Evolutionary conservation across 2,329 filamentous ascomycete genomes (phyloP), one percentile per base, ranked within the genome.

Genomic region (Trichoderma sp.): DNA sequence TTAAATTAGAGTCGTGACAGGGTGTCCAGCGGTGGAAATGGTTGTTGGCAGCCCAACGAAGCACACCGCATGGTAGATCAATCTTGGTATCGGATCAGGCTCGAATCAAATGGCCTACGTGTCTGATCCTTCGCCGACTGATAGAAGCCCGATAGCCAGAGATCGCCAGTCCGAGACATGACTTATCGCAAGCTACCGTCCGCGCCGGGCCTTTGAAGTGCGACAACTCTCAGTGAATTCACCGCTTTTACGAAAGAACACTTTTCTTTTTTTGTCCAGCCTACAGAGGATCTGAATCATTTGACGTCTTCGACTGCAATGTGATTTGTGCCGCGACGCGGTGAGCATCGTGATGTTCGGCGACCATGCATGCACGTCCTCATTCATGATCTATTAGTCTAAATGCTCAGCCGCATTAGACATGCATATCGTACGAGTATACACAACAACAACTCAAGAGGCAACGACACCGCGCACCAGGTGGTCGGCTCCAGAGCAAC

Each of bases 1-100:
- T 61, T 34, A 62, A 69, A 69, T 69, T 62, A 53, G 55, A 47
- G 15, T 47, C 28, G 36, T 47, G 66, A 43, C 55, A 23, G 66
- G 66, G 55, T 69, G 55, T 62, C 57, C 23, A 20, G 66, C 66
- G 66, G 36, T 62, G 26, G 53, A 23, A 57, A 7, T 47, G 17
- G 26, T 6, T 53, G 57, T 69, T 62, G 55, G 36, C 39, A 28
- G 36, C 66, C 17, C 28, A 23, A 7, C 55, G 11, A 26, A 26
- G 53, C 64, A 28, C 34, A 68, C 12, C 17, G 55, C 28, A 61
- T 17, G 8, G 57, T 13, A 32, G 23, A 53, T 34, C 39, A 59
- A 26, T 61, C 20, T 32, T 34, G 39, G 55, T 50, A 50, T 61
- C 26, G 32, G 26, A 30, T 34, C 20, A n/a, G 9, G 34, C 28